These are phyloP conservation scores for Phytophthora niederhauseri DNA, from an alignment of 352 stramenopile species.

Conservation along the genomic window DNA sequence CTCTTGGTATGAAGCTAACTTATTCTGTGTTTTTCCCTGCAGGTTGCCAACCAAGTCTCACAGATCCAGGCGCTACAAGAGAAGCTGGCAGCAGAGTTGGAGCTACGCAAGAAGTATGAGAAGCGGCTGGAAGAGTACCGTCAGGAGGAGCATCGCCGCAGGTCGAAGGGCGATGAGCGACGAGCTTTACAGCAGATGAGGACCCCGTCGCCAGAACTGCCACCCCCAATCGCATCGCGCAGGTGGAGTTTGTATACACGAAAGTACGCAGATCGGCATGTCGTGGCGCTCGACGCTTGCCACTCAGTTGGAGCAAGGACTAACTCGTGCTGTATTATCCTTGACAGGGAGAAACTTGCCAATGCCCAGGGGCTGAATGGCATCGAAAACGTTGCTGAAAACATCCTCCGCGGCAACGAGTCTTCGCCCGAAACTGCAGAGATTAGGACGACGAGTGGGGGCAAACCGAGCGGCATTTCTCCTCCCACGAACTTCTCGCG, in stretches of 20 bases:
- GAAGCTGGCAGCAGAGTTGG: constrained; percentile 64
- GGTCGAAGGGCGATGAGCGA: constrained; percentile 57
- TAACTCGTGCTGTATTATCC: constrained; percentile 13
- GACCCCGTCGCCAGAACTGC: constrained; percentile 52
- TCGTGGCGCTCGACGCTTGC: constrained; percentile 23
- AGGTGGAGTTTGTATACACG: constrained; percentile 74
- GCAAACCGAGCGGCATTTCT: constrained; percentile 43
- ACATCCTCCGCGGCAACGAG: constrained; percentile 63
- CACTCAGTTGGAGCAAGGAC: neutral
- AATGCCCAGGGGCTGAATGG: constrained; percentile 52
- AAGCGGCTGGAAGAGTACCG: constrained; percentile 77
- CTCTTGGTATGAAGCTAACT: neutral
- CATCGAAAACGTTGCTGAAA: constrained; percentile 81
- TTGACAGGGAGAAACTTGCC: constrained; percentile 42
- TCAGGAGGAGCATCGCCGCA: constrained; percentile 60
- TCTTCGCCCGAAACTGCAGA: constrained; percentile 45
- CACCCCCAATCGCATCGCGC: constrained; percentile 40
- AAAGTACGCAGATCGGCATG: constrained; percentile 50
- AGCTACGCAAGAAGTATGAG: constrained; percentile 79
- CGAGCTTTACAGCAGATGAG: constrained; percentile 43
- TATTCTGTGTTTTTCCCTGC: constrained; percentile 3
- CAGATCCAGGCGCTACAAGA: constrained; percentile 75
- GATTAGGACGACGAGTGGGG: constrained; percentile 24
- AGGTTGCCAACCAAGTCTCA: constrained; percentile 67
- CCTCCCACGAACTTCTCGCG: constrained; percentile 41